phyloP scores from a whole-genome alignment of 352 stramenopile species.

The Globisporangium carolinianum region DNA sequence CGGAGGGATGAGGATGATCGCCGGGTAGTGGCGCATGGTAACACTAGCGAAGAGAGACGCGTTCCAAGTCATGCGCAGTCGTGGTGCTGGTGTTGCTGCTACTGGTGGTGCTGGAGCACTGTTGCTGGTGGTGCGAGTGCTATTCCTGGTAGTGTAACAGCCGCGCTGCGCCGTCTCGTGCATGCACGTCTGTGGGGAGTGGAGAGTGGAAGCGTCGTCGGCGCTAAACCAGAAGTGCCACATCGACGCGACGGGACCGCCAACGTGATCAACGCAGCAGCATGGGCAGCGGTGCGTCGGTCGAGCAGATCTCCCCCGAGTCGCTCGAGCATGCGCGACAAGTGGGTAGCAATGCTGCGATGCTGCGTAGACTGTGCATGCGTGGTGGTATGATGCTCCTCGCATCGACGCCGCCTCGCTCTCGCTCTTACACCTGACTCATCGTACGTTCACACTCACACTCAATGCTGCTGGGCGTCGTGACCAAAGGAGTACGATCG shows the following conservation, averaged over 20 bases:
- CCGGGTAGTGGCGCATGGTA: background rate
- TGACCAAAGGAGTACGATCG: conserved; percentile 26
- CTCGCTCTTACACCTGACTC: no score
- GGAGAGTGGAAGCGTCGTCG: no score
- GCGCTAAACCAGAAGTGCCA: no score
- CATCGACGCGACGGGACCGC: no score
- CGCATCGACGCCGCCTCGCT: no score
- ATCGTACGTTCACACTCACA: background rate
- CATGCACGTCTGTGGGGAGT: no score
- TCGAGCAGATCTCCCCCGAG: conserved; percentile 5
- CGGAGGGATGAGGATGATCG: background rate
- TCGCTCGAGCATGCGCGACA: conserved; percentile 5
- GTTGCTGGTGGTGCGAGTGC: background rate
- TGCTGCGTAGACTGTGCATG: background rate
- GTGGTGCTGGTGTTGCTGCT: background rate
- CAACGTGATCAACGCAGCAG: no score
- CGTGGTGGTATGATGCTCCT: background rate
- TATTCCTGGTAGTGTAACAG: no score
- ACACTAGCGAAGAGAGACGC: background rate
- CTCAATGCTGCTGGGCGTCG: background rate
- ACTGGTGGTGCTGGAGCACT: background rate
- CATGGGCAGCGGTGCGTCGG: conserved; percentile 11
- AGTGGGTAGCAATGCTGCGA: background rate
- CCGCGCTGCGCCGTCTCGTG: no score
- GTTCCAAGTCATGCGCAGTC: background rate